A percentile compares a stretch with the other conserved stretches of the same genome.
Conservation (phyloP, 257 asterid genomes). For the Jacaranda copaia region DNA sequence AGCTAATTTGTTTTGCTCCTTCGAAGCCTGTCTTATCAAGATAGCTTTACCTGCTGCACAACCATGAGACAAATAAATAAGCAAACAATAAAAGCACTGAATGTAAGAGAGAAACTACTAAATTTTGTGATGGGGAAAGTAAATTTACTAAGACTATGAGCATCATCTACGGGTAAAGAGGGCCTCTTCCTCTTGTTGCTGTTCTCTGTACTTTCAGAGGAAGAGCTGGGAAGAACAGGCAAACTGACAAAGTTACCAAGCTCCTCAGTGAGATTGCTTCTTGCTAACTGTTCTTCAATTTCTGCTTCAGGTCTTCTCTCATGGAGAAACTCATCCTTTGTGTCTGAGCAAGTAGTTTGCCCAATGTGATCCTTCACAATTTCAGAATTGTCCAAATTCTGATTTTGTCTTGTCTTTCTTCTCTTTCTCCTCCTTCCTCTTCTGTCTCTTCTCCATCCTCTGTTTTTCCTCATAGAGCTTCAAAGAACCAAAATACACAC, state of each 20-base stretch:
- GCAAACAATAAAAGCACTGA: neutral
- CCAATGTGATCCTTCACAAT: conserved; percentile 13
- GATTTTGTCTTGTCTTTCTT: conserved; percentile 37
- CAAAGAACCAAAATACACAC: conserved; percentile 66
- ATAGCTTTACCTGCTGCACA: conserved; percentile 51
- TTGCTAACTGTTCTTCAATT: conserved; percentile 49
- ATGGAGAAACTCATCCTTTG: conserved; percentile 27
- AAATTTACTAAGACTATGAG: neutral
- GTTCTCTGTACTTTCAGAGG: conserved; percentile 75
- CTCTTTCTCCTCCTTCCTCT: conserved; percentile 31
- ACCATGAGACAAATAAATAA: conserved; percentile 7
- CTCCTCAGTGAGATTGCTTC: conserved; percentile 74
- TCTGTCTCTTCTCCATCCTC: conserved; percentile 49
- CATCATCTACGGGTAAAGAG: conserved; percentile 40
- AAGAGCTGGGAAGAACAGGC: conserved; percentile 50
- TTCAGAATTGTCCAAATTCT: conserved; percentile 30
- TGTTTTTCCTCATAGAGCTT: conserved; percentile 69
- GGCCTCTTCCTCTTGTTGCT: conserved; percentile 67
- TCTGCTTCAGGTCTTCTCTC: conserved; percentile 39
- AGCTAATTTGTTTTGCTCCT: conserved; percentile 30
- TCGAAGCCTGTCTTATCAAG: conserved; percentile 53
- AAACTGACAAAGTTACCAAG: conserved; percentile 44
- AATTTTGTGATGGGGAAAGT: neutral
- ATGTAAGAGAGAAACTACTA: too few relatives aligned
- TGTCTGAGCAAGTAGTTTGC: conserved; percentile 22